Conservation (phyloP, 768 basidiomycete genomes). For the Tulasnella sp. region DNA sequence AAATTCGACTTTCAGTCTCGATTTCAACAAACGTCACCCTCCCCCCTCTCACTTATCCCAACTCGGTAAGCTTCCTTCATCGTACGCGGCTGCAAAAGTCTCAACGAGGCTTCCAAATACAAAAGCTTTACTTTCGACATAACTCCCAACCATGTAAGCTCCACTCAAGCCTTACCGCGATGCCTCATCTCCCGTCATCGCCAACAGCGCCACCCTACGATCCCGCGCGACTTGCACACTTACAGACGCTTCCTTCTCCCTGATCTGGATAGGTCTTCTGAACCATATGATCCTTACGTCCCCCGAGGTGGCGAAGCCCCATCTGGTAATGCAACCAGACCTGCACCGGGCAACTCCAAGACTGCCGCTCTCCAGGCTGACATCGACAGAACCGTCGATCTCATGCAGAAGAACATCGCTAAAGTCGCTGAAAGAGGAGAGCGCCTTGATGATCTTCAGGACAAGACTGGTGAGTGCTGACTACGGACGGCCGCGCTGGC, state of each 20-base stretch:
- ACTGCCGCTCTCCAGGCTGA: conserved; percentile 91
- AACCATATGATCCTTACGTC: conserved; percentile 98
- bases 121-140: neutral
- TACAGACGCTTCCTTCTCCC: neutral
- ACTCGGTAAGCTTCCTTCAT: neutral
- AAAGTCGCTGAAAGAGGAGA: conserved; percentile 95
- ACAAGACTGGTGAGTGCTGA: conserved; percentile 83
- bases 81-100: neutral
- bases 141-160: neutral
- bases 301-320: conserved; percentile 74
- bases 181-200: neutral
- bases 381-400: conserved; percentile 94
- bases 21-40: neutral
- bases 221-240: neutral
- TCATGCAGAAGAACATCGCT: conserved; percentile 97
- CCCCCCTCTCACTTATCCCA: neutral
- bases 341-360: conserved; percentile 54
- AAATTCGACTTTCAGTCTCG: neutral
- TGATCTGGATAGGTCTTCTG: conserved; percentile 45
- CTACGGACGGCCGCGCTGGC: neutral
- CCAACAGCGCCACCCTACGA: neutral
- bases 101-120: neutral
- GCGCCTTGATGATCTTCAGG: conserved; percentile 87
- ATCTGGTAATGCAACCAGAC: conserved; percentile 45
- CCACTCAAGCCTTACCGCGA: neutral